phyloP scores from a whole-genome alignment of 2,329 filamentous ascomycete species.

The Cordyceps tenuipes region DNA sequence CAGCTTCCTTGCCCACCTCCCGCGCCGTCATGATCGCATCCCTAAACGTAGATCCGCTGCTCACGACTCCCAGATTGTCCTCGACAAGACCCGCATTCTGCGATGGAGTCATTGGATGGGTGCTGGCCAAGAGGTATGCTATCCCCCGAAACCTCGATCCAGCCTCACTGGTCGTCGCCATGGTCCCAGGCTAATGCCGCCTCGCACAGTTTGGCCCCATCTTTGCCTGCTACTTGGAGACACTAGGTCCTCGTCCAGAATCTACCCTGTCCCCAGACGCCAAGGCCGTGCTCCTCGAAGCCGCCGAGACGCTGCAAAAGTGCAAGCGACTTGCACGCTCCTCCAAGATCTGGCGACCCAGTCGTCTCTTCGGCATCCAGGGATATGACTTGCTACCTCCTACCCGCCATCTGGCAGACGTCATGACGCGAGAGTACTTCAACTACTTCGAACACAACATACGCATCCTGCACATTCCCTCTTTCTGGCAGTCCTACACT shows the following conservation, averaged over 20 bases:
- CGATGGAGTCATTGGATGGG: slow-evolving; percentile 26
- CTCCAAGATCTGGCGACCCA: slow-evolving; percentile 27
- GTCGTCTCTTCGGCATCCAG: slow-evolving; percentile 19
- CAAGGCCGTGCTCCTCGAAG: slow-evolving; percentile 18
- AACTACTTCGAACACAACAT: slow-evolving; percentile 40
- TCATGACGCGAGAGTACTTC: slow-evolving; percentile 36
- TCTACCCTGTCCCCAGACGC: slow-evolving; percentile 17
- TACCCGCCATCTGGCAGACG: slow-evolving; percentile 27
- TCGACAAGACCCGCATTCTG: slow-evolving; percentile 28
- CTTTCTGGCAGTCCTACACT: slow-evolving; percentile 42
- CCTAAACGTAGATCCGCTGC: slow-evolving; percentile 3
- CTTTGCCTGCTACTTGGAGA: slow-evolving; percentile 21
- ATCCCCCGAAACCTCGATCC: not conserved
- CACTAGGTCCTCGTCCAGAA: slow-evolving; percentile 15
- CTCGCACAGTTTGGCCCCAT: slow-evolving; percentile 21
- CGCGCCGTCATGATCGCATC: not conserved
- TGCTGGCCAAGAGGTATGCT: slow-evolving; percentile 22
- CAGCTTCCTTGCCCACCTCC: not conserved
- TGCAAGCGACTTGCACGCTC: slow-evolving; percentile 26
- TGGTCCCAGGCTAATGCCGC: not conserved
- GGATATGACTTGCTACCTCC: slow-evolving; percentile 20
- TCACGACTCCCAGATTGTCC: slow-evolving; percentile 21
- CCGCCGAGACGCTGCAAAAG: slow-evolving; percentile 22
- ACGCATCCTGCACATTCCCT: slow-evolving; percentile 44
- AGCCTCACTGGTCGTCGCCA: not conserved